Evolutionary conservation across 345 rosid genomes (phyloP).

Genomic region (Citrus trifoliata): DNA sequence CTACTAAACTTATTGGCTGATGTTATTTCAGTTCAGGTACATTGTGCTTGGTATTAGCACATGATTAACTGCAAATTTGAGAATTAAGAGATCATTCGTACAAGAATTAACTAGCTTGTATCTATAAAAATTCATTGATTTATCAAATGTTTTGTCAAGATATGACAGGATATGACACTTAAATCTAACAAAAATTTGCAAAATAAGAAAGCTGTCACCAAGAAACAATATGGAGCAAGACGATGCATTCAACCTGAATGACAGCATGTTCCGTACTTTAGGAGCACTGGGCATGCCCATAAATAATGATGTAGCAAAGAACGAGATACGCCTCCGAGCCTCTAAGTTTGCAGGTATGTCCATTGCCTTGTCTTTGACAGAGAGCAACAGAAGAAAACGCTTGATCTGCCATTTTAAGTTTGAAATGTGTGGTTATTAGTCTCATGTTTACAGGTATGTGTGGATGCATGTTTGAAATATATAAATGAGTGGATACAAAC

Average conservation of each 20-base stretch:
- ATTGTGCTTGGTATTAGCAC: not conserved
- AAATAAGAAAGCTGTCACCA: not conserved
- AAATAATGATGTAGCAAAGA: conserved; percentile 95
- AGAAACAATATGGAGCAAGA: conserved; percentile 14
- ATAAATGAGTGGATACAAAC: not conserved
- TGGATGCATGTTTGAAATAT: not conserved
- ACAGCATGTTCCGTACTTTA: conserved; percentile 79
- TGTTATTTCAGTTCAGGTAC: not conserved
- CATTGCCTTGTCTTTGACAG: conserved; percentile 81
- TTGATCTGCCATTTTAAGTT: conserved; percentile 55
- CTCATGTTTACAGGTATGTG: not conserved
- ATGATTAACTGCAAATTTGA: not conserved
- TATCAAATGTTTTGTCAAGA: not conserved
- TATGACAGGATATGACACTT: not conserved
- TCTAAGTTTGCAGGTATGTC: conserved; percentile 86
- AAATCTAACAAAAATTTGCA: not conserved
- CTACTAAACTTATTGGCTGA: not conserved
- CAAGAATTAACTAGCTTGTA: not conserved
- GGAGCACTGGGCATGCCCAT: conserved; percentile 92
- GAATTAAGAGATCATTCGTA: not conserved
- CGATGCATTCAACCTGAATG: conserved; percentile 70
- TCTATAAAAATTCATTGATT: not conserved
- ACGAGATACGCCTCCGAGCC: conserved; percentile 82
- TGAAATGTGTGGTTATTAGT: conserved; percentile 20
- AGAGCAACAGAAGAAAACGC: conserved; percentile 72